phyloP scores from a whole-genome alignment of 2,329 filamentous ascomycete genomes.

The Trichoderma hamatum region DNA sequence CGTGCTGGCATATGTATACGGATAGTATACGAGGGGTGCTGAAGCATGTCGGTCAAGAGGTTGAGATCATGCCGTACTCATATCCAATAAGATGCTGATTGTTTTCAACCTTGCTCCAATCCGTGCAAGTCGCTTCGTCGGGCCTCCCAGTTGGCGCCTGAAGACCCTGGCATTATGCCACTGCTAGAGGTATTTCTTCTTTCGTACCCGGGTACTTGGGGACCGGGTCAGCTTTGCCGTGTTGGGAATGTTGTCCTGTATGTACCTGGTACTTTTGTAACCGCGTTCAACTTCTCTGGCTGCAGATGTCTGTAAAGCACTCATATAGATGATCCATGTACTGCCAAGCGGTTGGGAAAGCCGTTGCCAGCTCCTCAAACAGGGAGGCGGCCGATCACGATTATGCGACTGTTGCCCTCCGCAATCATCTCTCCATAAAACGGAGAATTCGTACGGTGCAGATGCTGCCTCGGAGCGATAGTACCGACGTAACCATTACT shows the following conservation, averaged over 20 bases:
- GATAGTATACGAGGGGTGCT: not conserved
- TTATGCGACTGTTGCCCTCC: not conserved
- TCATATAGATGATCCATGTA: constrained; percentile 12
- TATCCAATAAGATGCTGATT: not conserved
- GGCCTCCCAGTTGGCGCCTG: constrained; percentile 17
- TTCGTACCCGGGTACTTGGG: not conserved
- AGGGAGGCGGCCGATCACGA: not conserved
- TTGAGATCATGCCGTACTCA: not conserved
- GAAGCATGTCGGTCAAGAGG: constrained; percentile 1
- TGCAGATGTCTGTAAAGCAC: not conserved
- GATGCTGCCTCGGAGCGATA: not conserved
- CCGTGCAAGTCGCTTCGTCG: not conserved
- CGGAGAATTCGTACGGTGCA: not conserved
- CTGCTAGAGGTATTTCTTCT: not conserved
- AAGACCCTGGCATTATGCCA: constrained; percentile 7
- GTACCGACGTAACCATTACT: constrained; percentile 1
- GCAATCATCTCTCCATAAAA: not conserved
- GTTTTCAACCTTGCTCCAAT: not conserved
- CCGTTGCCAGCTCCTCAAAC: constrained; percentile 6
- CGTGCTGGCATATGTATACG: not conserved
- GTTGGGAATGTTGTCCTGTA: not conserved
- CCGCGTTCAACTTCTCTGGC: not conserved
- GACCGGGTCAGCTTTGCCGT: not conserved
- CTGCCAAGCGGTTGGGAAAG: constrained; percentile 6
- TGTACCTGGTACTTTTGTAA: not conserved